These are phyloP conservation scores for Dianthus caryophyllus DNA, from an alignment of 148 eudicot species.

Conservation along the genomic window DNA sequence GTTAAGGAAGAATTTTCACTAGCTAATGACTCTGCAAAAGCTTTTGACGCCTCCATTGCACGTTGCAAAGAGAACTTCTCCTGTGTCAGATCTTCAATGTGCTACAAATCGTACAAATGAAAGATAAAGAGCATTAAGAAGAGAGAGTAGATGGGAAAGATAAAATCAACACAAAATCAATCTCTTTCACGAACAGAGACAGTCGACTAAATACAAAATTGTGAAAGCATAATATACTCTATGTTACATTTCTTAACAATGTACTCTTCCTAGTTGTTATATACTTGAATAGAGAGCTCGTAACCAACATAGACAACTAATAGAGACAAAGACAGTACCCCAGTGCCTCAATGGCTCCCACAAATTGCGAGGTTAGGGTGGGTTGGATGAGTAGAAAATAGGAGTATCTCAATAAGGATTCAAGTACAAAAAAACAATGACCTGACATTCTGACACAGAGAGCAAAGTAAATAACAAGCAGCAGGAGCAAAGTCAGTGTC, in stretches of 20 bases:
- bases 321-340: no score
- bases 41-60: constrained; percentile 81
- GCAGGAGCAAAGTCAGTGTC: not conserved
- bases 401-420: not conserved
- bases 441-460: not conserved
- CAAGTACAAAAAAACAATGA: not conserved
- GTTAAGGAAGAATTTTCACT: constrained; percentile 89
- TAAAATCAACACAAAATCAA: not conserved
- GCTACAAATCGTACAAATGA: constrained; percentile 41
- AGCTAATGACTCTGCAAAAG: constrained; percentile 83
- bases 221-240: not conserved
- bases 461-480: constrained; percentile 6
- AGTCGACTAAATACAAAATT: not conserved
- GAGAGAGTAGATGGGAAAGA: not conserved
- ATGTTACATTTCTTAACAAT: not conserved
- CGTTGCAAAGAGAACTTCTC: constrained; percentile 96
- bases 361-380: no score
- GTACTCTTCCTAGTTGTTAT: not conserved
- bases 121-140: not conserved
- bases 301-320: constrained; percentile 1
- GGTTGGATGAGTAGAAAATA: no score
- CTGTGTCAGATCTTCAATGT: constrained; percentile 97
- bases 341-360: no score
- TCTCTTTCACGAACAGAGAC: not conserved
- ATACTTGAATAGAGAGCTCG: not conserved